Evolutionary conservation across 2,329 filamentous ascomycete genomes (phyloP), one percentile per base, ranked within the genome.

Genomic region (Stachybotrys echinatus): DNA sequence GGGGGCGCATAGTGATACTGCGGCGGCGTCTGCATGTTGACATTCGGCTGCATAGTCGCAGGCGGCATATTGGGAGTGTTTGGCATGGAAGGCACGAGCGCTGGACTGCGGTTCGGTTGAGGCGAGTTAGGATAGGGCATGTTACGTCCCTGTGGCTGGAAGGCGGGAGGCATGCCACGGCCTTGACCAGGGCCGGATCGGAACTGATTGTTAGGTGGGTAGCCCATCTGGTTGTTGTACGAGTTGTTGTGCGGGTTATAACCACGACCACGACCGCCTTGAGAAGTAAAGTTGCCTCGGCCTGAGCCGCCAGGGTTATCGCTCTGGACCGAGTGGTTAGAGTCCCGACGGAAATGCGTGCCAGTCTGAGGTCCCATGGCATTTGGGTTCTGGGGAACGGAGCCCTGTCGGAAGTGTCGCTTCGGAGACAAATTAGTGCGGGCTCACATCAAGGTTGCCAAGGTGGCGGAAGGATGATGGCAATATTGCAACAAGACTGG

Each of bases 311-410:
- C 55, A 37, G 58, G 61, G 53, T 64, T 65, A 22, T 71, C 69
- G 44, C 66, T 62, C 52, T 92, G 88, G 55, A 84, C 79, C 20
- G 89, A 95, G 63, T 94, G 90, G 37, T 87, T 87, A 23, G 92
- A 96, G 66, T 92, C 88, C 59, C 90, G 87, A 62, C 92, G 87
- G 60, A 89, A 81, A 70, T 97, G 92, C 56, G 73, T 64, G 42
- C 80, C 81, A n/a, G 83, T 78, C 61, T 87, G 87, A 49, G 81
- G 73, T 52, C 78, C 80, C 59, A 84, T 75, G 52, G 79, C 75
- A 55, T 80, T 75, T 52, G 80, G 79, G 57, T 80, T 80, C 58
- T 85, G 81, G 52, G 82, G 78, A 58, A 82, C 75, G 45, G 83
- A 82, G 54, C 79, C 74, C 48, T 85, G 81, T 74, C 86, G 83